These are phyloP conservation scores for Kuraishia piskuri DNA, from an alignment of 805 yeast species.

Conservation along the genomic window DNA sequence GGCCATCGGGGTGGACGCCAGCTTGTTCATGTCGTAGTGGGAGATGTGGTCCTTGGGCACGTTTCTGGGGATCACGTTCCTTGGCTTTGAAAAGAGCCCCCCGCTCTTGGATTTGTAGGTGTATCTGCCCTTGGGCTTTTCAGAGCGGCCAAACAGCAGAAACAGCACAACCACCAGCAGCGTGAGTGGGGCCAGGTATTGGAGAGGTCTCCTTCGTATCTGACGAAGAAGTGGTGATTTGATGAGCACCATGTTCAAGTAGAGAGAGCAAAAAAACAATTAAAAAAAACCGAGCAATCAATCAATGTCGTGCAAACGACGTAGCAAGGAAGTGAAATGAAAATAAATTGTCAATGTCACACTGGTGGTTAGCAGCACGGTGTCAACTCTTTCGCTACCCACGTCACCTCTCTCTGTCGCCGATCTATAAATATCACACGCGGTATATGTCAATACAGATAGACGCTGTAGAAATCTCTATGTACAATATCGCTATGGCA, in stretches of 20 bases:
- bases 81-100: constrained; percentile 41
- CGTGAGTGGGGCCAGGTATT: constrained; percentile 37
- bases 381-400: no score
- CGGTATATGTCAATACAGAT: no score
- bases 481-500: no score
- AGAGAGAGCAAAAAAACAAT: background rate
- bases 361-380: no score
- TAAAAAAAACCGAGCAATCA: no score
- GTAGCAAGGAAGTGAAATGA: no score
- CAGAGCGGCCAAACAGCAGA: constrained; percentile 28
- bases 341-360: no score
- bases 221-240: constrained; percentile 25
- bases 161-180: constrained; percentile 32
- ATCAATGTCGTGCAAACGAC: no score
- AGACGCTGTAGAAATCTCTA: no score
- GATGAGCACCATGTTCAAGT: background rate
- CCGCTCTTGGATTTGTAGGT: constrained; percentile 35
- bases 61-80: constrained; percentile 51
- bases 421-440: no score
- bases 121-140: constrained; percentile 20
- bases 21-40: constrained; percentile 75
- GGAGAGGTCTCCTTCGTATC: constrained; percentile 53
- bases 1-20: constrained; percentile 66
- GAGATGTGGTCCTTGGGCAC: constrained; percentile 67
- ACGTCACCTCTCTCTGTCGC: no score